Percentiles rank a stretch among this genome's conserved stretches.
These are phyloP conservation scores for Amanita pallidorosea DNA, from an alignment of 768 basidiomycete species.

Conservation along the genomic window DNA sequence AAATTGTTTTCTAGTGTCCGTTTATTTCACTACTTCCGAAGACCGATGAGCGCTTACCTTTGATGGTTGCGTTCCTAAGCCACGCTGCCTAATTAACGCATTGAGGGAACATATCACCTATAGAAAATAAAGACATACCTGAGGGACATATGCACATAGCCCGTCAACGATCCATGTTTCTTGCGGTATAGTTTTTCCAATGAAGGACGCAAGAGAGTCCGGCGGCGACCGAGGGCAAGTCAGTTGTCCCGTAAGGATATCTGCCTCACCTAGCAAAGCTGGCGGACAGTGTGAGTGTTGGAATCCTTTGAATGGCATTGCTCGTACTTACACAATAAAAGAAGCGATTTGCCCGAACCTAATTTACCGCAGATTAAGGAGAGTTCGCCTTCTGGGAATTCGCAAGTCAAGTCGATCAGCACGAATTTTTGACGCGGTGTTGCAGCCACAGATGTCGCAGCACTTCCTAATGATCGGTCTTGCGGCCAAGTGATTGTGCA, in stretches of 20 bases:
- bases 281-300: neutral
- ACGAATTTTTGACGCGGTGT: slow-evolving; percentile 66
- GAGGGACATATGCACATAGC: slow-evolving; percentile 82
- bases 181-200: slow-evolving; percentile 25
- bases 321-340: slow-evolving; percentile 35
- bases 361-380: slow-evolving; percentile 84
- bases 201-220: slow-evolving; percentile 58
- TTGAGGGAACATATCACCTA: slow-evolving; percentile 16
- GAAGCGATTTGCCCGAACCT: slow-evolving; percentile 80
- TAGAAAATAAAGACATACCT: slow-evolving; percentile 34
- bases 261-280: slow-evolving; percentile 84
- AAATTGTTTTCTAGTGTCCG: slow-evolving; percentile 44
- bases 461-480: slow-evolving; percentile 43
- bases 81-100: slow-evolving; percentile 34
- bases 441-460: slow-evolving; percentile 31
- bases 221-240: slow-evolving; percentile 80
- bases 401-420: slow-evolving; percentile 65
- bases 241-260: slow-evolving; percentile 66
- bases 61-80: slow-evolving; percentile 65
- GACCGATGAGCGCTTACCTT: slow-evolving; percentile 17
- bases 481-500: slow-evolving; percentile 90
- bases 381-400: slow-evolving; percentile 71
- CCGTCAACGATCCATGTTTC: slow-evolving; percentile 72
- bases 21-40: neutral
- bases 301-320: neutral